These are phyloP conservation scores for Beta lomatogona DNA, from an alignment of 179 eudicot species.

Conservation along the genomic window DNA sequence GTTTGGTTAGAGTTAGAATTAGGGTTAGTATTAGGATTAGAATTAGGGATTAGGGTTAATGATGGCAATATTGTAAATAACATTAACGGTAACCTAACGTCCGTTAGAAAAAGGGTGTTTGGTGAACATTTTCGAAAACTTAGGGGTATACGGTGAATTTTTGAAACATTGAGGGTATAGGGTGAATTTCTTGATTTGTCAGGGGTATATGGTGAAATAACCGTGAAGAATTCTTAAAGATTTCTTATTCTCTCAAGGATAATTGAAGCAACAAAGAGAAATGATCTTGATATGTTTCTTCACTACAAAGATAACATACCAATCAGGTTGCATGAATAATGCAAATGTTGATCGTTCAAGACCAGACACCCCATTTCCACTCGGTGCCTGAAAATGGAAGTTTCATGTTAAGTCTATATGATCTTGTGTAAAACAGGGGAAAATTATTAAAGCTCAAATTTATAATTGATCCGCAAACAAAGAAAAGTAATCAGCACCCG, in stretches of 20 bases:
- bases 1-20: too few species aligned
- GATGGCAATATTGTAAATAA: too few species aligned
- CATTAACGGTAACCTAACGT: too few species aligned
- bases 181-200: too few species aligned
- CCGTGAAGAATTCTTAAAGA: not conserved
- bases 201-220: too few species aligned
- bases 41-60: too few species aligned
- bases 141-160: too few species aligned
- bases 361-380: constrained; percentile 59
- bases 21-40: too few species aligned
- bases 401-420: not conserved
- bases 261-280: not conserved
- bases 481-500: constrained; percentile 50
- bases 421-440: constrained; percentile 5
- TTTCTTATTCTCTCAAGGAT: not conserved
- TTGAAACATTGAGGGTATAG: too few species aligned
- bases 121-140: too few species aligned
- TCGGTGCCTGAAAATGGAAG: constrained; percentile 67
- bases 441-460: not conserved
- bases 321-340: constrained; percentile 97
- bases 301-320: constrained; percentile 46
- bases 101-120: too few species aligned
- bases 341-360: constrained; percentile 95
- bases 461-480: constrained; percentile 4
- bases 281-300: not conserved